Evolutionary conservation across 441 rosid genomes (phyloP).

Genomic region (Gossypium aridum): DNA sequence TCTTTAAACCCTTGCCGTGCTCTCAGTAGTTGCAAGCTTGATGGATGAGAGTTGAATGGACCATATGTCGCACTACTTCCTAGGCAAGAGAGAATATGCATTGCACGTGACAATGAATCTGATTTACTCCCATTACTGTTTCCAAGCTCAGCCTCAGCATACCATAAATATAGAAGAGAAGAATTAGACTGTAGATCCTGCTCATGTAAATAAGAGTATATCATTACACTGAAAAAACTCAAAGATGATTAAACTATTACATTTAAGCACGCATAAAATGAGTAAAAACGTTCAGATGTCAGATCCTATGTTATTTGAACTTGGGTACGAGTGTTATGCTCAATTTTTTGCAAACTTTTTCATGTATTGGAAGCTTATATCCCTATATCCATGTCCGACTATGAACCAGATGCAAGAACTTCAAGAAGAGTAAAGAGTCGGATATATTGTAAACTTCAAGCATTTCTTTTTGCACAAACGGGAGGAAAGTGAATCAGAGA

Average conservation of each 20-base stretch:
- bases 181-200: slow-evolving; percentile 69
- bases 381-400: background rate
- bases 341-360: background rate
- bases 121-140: slow-evolving; percentile 20
- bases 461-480: background rate
- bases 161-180: slow-evolving; percentile 76
- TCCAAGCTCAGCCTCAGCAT: slow-evolving; percentile 77
- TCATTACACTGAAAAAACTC: background rate
- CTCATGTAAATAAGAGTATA: slow-evolving; percentile 7
- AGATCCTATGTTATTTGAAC: background rate
- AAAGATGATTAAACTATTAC: background rate
- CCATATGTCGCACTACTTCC: slow-evolving; percentile 63
- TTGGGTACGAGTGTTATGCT: background rate
- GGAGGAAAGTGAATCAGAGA: background rate
- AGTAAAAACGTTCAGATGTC: background rate
- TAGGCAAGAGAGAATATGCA: slow-evolving; percentile 69
- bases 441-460: background rate
- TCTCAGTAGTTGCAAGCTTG: slow-evolving; percentile 74
- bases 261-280: background rate
- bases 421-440: background rate
- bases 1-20: slow-evolving; percentile 91
- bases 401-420: background rate
- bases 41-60: slow-evolving; percentile 63
- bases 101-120: slow-evolving; percentile 56
- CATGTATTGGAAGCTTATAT: background rate